Evolutionary conservation across 163 green algal species (phyloP).

Genomic region (Scenedesmus sp.): DNA sequence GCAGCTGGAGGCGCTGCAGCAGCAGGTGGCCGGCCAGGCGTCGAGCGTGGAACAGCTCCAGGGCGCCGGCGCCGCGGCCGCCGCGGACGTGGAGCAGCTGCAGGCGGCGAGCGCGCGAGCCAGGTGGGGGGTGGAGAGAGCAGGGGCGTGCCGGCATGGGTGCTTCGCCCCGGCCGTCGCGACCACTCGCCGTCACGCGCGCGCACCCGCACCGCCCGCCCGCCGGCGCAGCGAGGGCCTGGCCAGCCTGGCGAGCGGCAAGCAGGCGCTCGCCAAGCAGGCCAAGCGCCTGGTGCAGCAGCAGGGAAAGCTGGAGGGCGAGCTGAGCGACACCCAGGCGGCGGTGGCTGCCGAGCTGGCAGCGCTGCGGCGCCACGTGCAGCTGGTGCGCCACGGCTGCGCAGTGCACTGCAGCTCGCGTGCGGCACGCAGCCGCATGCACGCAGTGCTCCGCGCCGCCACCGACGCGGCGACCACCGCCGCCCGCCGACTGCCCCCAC

Average conservation of each 20-base stretch:
- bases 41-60: conserved; percentile 54
- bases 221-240: conserved; percentile 7
- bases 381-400: conserved; percentile 2
- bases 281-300: neutral
- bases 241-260: neutral
- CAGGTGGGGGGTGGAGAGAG: conserved; percentile 70
- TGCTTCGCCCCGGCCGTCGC: neutral
- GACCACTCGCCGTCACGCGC: neutral
- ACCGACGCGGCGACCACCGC: neutral
- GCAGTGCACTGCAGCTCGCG: neutral
- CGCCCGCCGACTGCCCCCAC: neutral
- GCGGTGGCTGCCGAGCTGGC: conserved; percentile 11
- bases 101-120: conserved; percentile 76
- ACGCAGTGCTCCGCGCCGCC: neutral
- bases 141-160: neutral
- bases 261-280: conserved; percentile 28
- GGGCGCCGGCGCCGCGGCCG: conserved; percentile 55
- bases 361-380: conserved; percentile 1
- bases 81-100: conserved; percentile 24
- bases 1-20: conserved; percentile 13
- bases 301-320: conserved; percentile 1
- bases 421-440: no score
- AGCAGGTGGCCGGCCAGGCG: conserved; percentile 8
- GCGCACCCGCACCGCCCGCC: no score
- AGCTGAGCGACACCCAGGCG: conserved; percentile 6